Evolutionary conservation across 495 filamentous ascomycete species (phyloP).

Genomic region (Trichoderma asperelloides): DNA sequence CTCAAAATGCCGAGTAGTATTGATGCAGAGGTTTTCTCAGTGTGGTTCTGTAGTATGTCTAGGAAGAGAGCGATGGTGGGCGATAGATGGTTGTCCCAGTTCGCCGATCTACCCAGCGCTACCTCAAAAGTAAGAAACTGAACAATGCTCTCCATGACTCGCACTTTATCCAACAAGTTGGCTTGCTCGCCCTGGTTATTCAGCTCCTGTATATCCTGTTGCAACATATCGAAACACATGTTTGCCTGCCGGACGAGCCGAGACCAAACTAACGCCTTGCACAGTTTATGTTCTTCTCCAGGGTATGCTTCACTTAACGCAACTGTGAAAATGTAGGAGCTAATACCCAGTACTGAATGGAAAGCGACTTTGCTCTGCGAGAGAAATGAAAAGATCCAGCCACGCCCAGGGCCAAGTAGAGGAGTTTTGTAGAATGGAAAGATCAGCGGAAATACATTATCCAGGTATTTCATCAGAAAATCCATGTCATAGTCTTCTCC

Average conservation of each 20-base stretch:
- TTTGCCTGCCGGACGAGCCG: constrained; percentile 28
- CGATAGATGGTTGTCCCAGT: constrained; percentile 41
- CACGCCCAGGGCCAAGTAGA: constrained; percentile 34
- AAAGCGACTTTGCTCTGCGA: constrained; percentile 38
- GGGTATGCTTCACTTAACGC: constrained; percentile 11
- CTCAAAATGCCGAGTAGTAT: not conserved
- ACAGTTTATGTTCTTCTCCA: constrained; percentile 15
- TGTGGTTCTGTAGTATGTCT: constrained; percentile 19
- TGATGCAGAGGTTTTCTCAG: not conserved
- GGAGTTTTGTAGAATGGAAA: constrained; percentile 46
- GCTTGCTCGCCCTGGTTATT: constrained; percentile 22
- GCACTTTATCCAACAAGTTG: constrained; percentile 21
- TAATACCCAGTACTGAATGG: constrained; percentile 35
- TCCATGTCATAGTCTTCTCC: constrained; percentile 15
- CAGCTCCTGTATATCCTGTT: constrained; percentile 31
- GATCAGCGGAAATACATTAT: constrained; percentile 42
- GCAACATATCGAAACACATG: constrained; percentile 31
- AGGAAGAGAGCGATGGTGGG: constrained; percentile 39
- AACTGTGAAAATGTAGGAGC: constrained; percentile 40
- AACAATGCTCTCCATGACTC: constrained; percentile 44
- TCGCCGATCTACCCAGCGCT: constrained; percentile 29
- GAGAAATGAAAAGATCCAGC: constrained; percentile 44
- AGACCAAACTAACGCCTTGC: constrained; percentile 22
- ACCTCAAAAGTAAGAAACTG: constrained; percentile 45
- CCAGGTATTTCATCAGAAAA: constrained; percentile 40